Base-by-base conservation (phyloP, 495 filamentous ascomycete species). In the Hyaloscypha variabilis region DNA sequence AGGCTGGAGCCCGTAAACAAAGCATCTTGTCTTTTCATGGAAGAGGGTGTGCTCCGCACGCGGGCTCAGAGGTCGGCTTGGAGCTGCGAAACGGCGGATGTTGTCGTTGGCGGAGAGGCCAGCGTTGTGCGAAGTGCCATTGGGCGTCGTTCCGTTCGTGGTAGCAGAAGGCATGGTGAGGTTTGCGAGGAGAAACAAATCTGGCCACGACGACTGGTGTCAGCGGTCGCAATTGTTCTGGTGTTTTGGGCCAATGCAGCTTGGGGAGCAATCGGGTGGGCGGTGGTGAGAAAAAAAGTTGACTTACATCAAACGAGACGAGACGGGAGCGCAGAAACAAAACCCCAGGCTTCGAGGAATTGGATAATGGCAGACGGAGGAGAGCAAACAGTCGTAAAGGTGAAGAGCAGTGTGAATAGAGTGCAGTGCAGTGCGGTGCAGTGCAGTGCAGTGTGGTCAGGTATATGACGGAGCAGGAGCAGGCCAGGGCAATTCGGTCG, bases 21-120 rank as follows among this genome's bases (percentile, higher is more conserved):
- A 96, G 82, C 96, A 98, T 96, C 95, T 86, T 78, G 95, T 97
- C 90, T 97, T 98, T 81, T 91, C 87, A 85, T 94, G 94, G 90
- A 98, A 99, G 66, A 99, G 89, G 61, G 91, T 88, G 78, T 97
- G 90, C 64, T 85, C 78, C 63, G 88, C 87, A 71, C 87, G 87
- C 64, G 95, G 95, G 83, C 91, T 97, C 80, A 94, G 79, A 63
- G 92, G 91, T 73, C 95, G 88, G 81, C 92, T 97, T 63, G 96
- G 94, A 73, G 95, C 92, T 66, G 87, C 86, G 81, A 99, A 99
- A 64, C 95, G 93, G 74, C 89, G 90, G 82, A 99, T 99, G 82
- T 97, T 98, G 81, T 99, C 95, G 83, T 99, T 97, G 72, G 93
- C 93, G 75, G 89, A 92, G 60, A 82, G 78, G 73, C 75, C 80